Evolutionary conservation across 345 rosid genomes (phyloP).

Genomic region (Populus euphratica): DNA sequence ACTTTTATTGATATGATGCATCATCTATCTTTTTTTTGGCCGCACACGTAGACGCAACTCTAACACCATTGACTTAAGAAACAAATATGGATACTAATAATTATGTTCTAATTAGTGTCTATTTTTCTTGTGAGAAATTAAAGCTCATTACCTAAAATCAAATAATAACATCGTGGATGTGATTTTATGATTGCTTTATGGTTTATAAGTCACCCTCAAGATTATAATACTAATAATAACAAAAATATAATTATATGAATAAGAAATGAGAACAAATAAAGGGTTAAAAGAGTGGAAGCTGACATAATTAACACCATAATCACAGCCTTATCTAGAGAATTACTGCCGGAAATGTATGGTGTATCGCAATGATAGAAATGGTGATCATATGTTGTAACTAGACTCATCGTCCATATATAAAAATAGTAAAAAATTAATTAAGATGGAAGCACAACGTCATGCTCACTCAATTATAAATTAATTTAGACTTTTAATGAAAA

Average conservation of each 20-base stretch:
- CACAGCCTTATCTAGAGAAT: background rate
- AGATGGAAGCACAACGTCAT: background rate
- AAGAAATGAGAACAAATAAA: constrained; percentile 27
- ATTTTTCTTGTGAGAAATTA: constrained; percentile 1
- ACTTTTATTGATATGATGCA: background rate
- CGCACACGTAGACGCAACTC: constrained; percentile 8
- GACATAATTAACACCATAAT: constrained; percentile 17
- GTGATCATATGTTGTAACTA: background rate
- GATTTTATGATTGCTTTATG: constrained; percentile 36
- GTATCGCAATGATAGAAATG: background rate
- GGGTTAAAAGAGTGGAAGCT: constrained; percentile 14
- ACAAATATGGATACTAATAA: constrained; percentile 6
- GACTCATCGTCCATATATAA: too few species aligned
- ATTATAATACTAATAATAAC: constrained; percentile 33
- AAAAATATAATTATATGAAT: constrained; percentile 27
- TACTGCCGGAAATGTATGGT: background rate
- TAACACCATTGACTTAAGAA: constrained; percentile 3
- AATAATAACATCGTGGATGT: constrained; percentile 1
- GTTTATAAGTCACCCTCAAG: constrained; percentile 39
- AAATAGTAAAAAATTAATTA: too few species aligned
- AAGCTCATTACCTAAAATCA: constrained; percentile 25
- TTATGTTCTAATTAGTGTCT: constrained; percentile 13
- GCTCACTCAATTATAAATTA: background rate
- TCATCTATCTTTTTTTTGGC: constrained; percentile 8
- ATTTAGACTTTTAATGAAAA: too few species aligned